A percentile compares a stretch with the other conserved stretches of the same genome.
Conservation (phyloP, 495 filamentous ascomycete species). For the Aspergillus coremiiformis region DNA sequence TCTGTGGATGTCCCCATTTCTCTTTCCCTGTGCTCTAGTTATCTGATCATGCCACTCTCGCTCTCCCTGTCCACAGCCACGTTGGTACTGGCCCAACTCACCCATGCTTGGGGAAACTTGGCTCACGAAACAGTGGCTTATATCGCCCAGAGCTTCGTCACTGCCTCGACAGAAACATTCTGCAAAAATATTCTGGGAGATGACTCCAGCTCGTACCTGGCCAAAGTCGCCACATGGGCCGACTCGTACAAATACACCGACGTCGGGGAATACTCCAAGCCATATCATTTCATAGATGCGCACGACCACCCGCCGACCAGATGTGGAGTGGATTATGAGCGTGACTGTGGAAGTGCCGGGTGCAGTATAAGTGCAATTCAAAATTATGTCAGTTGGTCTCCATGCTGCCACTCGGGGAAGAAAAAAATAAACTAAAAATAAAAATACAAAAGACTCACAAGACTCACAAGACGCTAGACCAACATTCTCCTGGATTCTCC, state of each 20-base stretch:
- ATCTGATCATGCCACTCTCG: neutral
- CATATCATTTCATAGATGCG: constrained; percentile 58
- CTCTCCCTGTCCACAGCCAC: neutral
- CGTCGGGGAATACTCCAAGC: constrained; percentile 37
- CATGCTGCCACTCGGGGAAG: no score
- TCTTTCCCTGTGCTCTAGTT: no score
- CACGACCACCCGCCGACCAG: constrained; percentile 49
- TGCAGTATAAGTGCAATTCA: constrained; percentile 55
- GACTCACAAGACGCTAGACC: constrained; percentile 19
- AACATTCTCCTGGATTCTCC: constrained; percentile 19
- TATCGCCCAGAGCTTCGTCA: constrained; percentile 45
- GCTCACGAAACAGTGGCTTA: constrained; percentile 53
- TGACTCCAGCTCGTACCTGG: constrained; percentile 47
- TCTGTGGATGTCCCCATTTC: no score
- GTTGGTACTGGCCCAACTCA: neutral
- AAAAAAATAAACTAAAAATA: neutral
- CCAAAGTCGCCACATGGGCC: constrained; percentile 54
- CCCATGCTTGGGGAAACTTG: constrained; percentile 44
- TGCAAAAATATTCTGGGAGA: constrained; percentile 44
- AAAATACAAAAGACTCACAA: no score
- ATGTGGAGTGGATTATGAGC: constrained; percentile 48
- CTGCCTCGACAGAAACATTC: constrained; percentile 30
- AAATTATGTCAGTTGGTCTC: constrained; percentile 43
- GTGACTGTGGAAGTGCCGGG: constrained; percentile 51
- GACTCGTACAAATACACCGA: constrained; percentile 49